These are phyloP conservation scores for Colletotrichum tanaceti DNA, from an alignment of 2,329 filamentous ascomycete genomes.

Conservation along the genomic window DNA sequence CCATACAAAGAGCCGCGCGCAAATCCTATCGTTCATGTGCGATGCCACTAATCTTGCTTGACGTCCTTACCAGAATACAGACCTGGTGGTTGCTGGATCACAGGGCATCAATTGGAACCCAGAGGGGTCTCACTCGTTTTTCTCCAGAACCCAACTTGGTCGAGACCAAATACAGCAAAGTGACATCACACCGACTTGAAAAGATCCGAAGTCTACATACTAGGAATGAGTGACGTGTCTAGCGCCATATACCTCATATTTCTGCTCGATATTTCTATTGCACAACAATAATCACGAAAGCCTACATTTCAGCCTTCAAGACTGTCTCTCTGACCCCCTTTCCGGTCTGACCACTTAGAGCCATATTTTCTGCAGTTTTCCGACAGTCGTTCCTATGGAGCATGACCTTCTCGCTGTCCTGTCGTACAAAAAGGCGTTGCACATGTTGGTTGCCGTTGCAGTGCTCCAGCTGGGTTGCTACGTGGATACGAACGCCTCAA, in stretches of 20 bases:
- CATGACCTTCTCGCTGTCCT: neutral
- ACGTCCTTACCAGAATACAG: neutral
- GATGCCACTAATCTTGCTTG: conserved; percentile 11
- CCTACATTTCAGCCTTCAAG: conserved; percentile 9
- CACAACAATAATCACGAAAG: neutral
- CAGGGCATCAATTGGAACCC: neutral
- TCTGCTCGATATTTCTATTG: neutral
- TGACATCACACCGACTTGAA: neutral
- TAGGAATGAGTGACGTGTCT: conserved; percentile 3
- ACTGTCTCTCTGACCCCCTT: neutral
- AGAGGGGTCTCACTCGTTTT: neutral
- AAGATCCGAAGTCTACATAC: neutral
- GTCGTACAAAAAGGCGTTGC: conserved; percentile 17
- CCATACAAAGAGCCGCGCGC: neutral
- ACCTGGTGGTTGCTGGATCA: neutral
- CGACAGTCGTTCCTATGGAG: conserved; percentile 1
- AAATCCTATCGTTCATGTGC: conserved; percentile 19
- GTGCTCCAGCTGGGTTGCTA: neutral
- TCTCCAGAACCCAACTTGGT: neutral
- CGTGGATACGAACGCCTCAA: conserved; percentile 8
- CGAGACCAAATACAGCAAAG: neutral
- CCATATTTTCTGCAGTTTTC: neutral
- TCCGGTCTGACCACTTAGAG: neutral
- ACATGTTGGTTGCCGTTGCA: conserved; percentile 13
- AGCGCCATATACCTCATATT: neutral